A percentile compares a stretch with the other conserved stretches of the same genome.
Evolutionary conservation across 2,329 filamentous ascomycete genomes (phyloP).

Genomic region (Colletotrichum camelliae): DNA sequence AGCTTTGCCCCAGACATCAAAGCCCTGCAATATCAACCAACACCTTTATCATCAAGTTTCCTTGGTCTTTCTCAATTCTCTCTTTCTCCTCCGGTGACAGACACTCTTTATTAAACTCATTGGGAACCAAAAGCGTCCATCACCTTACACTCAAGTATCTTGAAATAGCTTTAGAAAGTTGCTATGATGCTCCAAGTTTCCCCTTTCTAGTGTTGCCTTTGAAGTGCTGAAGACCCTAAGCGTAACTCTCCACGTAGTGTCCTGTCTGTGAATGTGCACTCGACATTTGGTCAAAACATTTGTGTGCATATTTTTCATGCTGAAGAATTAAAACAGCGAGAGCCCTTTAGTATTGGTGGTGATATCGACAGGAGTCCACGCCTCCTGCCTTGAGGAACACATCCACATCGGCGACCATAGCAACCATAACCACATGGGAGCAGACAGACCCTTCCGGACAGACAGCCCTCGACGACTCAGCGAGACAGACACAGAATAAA

Average conservation of each 20-base stretch:
- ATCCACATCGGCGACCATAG: not conserved
- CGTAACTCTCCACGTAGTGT: not conserved
- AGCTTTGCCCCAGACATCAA: not conserved
- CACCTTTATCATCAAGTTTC: not conserved
- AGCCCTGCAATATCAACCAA: not conserved
- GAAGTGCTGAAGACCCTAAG: not conserved
- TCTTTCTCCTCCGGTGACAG: not conserved
- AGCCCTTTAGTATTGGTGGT: not conserved
- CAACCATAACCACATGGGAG: not conserved
- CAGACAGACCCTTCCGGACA: not conserved
- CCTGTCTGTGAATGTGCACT: not conserved
- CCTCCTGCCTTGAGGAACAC: not conserved
- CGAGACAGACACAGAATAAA: not conserved
- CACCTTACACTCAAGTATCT: not conserved
- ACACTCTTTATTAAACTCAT: not conserved
- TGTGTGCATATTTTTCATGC: not conserved
- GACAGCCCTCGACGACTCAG: not conserved
- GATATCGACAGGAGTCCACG: not conserved
- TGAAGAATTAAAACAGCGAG: not conserved
- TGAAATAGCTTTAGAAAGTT: not conserved
- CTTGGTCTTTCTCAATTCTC: not conserved
- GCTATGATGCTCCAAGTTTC: not conserved
- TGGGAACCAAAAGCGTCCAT: not conserved
- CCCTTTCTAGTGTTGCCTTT: not conserved
- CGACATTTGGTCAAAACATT: not conserved